phyloP scores from a whole-genome alignment of 495 filamentous ascomycete species.

The Sabuloglossum arenarium region DNA sequence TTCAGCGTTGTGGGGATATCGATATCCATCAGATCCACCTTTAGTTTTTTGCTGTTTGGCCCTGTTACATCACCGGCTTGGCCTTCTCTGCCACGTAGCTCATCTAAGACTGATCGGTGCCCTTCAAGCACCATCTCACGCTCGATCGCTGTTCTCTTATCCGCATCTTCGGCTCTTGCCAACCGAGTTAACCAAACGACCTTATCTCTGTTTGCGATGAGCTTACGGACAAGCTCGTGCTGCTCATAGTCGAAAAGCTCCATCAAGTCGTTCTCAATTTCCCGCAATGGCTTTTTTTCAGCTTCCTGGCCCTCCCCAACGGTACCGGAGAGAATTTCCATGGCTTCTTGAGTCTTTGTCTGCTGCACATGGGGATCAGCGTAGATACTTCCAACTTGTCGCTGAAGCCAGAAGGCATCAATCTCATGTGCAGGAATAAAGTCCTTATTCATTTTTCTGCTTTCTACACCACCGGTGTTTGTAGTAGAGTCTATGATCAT shows the following conservation, averaged over 20 bases:
- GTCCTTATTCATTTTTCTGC: conserved; percentile 31
- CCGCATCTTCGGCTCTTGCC: conserved; percentile 61
- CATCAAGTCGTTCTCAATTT: conserved; percentile 96
- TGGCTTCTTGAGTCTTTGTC: conserved; percentile 60
- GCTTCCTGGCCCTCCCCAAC: conserved; percentile 41
- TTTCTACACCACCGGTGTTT: conserved; percentile 12
- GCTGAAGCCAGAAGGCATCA: conserved; percentile 92
- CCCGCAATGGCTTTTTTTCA: conserved; percentile 61
- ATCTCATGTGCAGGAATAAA: conserved; percentile 66
- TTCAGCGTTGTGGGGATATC: conserved; percentile 34
- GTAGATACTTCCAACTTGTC: conserved; percentile 74
- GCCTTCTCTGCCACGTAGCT: conserved; percentile 44
- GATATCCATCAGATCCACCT: conserved; percentile 74
- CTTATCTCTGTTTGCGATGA: conserved; percentile 82
- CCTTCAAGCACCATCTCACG: conserved; percentile 77
- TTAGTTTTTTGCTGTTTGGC: conserved; percentile 52
- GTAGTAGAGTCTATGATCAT: conserved; percentile 58
- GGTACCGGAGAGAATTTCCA: conserved; percentile 57
- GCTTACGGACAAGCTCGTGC: conserved; percentile 74
- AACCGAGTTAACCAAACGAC: conserved; percentile 89
- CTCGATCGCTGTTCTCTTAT: conserved; percentile 60
- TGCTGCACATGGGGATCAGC: conserved; percentile 79
- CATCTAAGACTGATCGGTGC: conserved; percentile 68
- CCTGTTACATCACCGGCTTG: conserved; percentile 24
- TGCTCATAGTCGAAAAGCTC: conserved; percentile 96